Evolutionary conservation across 257 asterid species (phyloP).

Genomic region (Apocynum venetum): DNA sequence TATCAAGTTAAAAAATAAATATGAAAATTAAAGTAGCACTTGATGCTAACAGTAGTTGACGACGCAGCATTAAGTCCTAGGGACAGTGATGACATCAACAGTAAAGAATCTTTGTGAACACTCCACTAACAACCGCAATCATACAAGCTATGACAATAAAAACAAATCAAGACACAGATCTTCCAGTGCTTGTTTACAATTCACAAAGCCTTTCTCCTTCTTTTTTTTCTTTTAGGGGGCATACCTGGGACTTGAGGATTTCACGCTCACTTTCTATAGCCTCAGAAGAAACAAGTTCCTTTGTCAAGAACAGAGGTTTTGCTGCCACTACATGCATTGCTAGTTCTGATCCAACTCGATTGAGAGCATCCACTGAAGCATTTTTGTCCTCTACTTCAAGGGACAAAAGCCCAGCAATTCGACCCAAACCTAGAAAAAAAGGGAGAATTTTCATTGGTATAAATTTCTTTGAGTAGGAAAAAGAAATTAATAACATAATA

Average conservation of each 20-base stretch:
- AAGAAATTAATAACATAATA: background rate
- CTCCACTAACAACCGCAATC: background rate
- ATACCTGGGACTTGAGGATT: constrained; percentile 91
- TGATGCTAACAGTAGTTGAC: background rate
- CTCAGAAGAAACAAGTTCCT: constrained; percentile 74
- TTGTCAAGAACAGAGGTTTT: constrained; percentile 74
- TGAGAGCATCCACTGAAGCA: constrained; percentile 65
- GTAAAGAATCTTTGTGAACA: background rate
- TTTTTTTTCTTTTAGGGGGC: background rate
- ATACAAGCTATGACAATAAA: background rate
- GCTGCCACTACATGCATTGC: constrained; percentile 99
- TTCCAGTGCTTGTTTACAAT: background rate
- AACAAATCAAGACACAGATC: background rate
- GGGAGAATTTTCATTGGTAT: background rate
- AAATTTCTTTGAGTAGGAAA: background rate
- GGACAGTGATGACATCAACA: background rate
- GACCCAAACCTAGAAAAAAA: constrained; percentile 66
- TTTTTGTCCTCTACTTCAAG: constrained; percentile 78
- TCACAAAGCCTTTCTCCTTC: background rate
- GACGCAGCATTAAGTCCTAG: background rate
- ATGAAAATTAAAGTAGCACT: background rate
- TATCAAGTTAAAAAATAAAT: background rate
- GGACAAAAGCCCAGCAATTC: constrained; percentile 82
- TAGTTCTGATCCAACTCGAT: constrained; percentile 81
- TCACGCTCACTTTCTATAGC: constrained; percentile 76